phyloP scores from a whole-genome alignment of 192 early-diverging fungal genomes.

The Backusella parvicylindrica region DNA sequence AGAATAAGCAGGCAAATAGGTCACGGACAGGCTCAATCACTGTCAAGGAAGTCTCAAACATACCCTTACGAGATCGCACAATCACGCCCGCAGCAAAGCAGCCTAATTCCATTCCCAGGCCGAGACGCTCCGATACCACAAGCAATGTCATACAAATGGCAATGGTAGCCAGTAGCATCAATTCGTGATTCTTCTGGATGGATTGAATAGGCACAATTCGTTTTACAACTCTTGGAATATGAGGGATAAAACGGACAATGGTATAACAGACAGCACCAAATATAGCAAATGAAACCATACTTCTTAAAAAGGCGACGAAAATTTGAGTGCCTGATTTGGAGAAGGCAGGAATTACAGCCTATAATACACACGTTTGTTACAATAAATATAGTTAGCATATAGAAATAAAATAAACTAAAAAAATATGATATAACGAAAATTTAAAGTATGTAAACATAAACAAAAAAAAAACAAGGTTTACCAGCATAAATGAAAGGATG shows the following conservation, averaged over 20 bases:
- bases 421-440: slow-evolving; percentile 8
- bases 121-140: slow-evolving; percentile 38
- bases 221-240: not conserved
- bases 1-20: slow-evolving; percentile 54
- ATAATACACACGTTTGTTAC: not conserved
- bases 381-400: not conserved
- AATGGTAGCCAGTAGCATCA: slow-evolving; percentile 44
- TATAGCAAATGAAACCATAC: slow-evolving; percentile 34
- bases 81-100: slow-evolving; percentile 60
- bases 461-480: slow-evolving; percentile 25
- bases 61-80: slow-evolving; percentile 39
- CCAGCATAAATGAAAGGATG: slow-evolving; percentile 50
- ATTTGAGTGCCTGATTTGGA: slow-evolving; percentile 41
- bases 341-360: slow-evolving; percentile 41
- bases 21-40: slow-evolving; percentile 48
- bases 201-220: slow-evolving; percentile 16
- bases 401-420: not conserved
- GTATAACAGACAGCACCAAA: slow-evolving; percentile 36
- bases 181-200: slow-evolving; percentile 30
- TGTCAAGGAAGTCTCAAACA: slow-evolving; percentile 35
- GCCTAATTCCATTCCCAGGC: slow-evolving; percentile 50
- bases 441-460: slow-evolving; percentile 27
- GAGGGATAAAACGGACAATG: slow-evolving; percentile 21
- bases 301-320: slow-evolving; percentile 21
- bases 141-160: slow-evolving; percentile 45